Evolutionary conservation across 2,329 filamentous ascomycete genomes (phyloP), one percentile per base, ranked within the genome.

Genomic region (Zymoseptoria crescenta): DNA sequence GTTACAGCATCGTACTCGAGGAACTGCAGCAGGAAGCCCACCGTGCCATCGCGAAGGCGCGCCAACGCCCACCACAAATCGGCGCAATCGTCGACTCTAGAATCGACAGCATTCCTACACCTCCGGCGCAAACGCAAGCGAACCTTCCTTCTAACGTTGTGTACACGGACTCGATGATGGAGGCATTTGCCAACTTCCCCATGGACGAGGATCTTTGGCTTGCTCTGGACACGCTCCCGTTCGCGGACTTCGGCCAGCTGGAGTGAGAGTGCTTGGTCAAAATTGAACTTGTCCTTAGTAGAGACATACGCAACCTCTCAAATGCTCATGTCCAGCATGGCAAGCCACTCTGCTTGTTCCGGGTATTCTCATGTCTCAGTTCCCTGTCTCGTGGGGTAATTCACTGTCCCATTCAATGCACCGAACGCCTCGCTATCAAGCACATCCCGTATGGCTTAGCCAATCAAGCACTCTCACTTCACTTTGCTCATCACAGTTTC

Each of bases 401-500:
- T 13, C 49, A 51, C 20, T 19, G 20, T 19, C 49, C 20, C 24
- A 10, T 21, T 27, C n/a, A 20, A 24, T 3, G 24, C 49, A 19
- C 49, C 49, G 29, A 57, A 57, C 55, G 55, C 55, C 49, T 57
- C 49, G 49, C 49, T 56, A 24, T 19, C 55, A 51, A 21, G 13
- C 24, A 9, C 10, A 51, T 21, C 7, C 24, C 20, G 21, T 16
- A 51, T 21, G 10, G 6, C 8, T 21, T 9, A 10, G 24, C 49
- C 19, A 19, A 51, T 10, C 16, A 19, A 21, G 24, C 49, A 13
- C 4, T 28, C 51, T 64, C 57, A 70, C 62, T 65, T 69, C 13
- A 96, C 84, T 76, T 90, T 93, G 63, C 89, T 86, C 93, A 99
- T 96, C 63, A 99, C 89, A 2, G 94, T 97, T 76, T 97, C 93